These are phyloP conservation scores for Aspergillus haitiensis DNA, from an alignment of 495 filamentous ascomycete species.

Conservation along the genomic window DNA sequence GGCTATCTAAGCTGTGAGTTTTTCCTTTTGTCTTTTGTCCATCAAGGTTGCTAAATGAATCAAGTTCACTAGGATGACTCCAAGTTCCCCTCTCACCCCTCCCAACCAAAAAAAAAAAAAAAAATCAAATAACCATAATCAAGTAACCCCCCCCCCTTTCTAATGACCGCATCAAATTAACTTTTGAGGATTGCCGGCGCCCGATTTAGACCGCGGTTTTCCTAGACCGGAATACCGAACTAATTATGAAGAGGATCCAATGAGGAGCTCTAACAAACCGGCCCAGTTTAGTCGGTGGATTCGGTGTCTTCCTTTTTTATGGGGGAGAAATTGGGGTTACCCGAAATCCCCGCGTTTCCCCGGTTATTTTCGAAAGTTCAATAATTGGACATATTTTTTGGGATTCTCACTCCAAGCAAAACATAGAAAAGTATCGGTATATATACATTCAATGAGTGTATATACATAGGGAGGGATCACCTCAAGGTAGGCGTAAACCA, in stretches of 20 bases:
- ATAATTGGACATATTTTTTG: neutral
- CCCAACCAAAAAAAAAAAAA: neutral
- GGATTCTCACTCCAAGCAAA: neutral
- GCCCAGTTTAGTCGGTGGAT: neutral
- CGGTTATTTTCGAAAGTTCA: neutral
- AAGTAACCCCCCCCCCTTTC: neutral
- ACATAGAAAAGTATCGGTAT: neutral
- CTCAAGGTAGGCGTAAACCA: no score
- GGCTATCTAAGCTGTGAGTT: no score
- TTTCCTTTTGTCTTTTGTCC: no score
- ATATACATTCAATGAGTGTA: neutral
- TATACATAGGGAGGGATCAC: no score
- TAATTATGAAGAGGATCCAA: neutral
- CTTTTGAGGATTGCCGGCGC: neutral
- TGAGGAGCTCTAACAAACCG: neutral
- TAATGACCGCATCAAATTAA: neutral
- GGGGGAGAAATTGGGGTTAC: neutral
- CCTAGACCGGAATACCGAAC: slow-evolving; percentile 4
- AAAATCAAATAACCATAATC: neutral
- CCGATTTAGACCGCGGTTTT: slow-evolving; percentile 1
- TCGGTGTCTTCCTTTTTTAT: neutral
- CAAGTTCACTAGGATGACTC: no score
- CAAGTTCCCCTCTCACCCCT: no score
- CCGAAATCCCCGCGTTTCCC: neutral
- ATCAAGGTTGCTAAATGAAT: no score